Conservation (phyloP, 192 early-diverging fungal genomes). For the Mortierella alpina region DNA sequence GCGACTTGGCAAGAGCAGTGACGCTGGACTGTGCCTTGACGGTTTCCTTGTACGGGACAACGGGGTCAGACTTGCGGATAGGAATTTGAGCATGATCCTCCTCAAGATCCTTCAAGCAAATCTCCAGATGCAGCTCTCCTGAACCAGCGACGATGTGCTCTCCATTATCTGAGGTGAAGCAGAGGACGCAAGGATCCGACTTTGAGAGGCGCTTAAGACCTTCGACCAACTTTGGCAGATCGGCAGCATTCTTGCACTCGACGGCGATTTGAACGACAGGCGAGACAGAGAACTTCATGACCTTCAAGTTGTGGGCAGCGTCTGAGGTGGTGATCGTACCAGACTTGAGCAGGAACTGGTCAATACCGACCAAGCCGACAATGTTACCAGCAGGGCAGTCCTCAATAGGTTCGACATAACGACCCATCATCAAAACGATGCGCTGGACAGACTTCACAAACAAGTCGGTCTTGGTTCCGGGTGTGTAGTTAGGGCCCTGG, state of each 20-base stretch:
- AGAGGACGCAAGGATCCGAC: slow-evolving; percentile 97
- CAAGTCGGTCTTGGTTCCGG: slow-evolving; percentile 93
- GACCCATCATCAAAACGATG: slow-evolving; percentile 99
- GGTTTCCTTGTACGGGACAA: slow-evolving; percentile 97
- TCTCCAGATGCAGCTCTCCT: slow-evolving; percentile 99
- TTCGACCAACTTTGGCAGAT: slow-evolving; percentile 99
- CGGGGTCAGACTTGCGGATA: slow-evolving; percentile 90
- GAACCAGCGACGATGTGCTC: slow-evolving; percentile 99
- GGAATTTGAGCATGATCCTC: slow-evolving; percentile 98
- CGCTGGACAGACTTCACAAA: slow-evolving; percentile 98
- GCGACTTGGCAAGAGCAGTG: slow-evolving; percentile 92
- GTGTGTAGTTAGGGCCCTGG: slow-evolving; percentile 94
- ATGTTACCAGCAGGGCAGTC: slow-evolving; percentile 99
- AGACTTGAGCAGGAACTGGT: slow-evolving; percentile 99
- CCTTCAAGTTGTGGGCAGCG: slow-evolving; percentile 96
- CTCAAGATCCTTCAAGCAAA: slow-evolving; percentile 99
- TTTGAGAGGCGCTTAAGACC: slow-evolving; percentile 99
- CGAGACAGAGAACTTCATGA: slow-evolving; percentile 99
- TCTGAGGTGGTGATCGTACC: slow-evolving; percentile 97
- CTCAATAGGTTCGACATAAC: slow-evolving; percentile 96
- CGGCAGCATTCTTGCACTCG: slow-evolving; percentile 97
- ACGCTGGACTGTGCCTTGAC: slow-evolving; percentile 85
- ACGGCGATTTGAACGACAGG: slow-evolving; percentile 98
- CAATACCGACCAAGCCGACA: slow-evolving; percentile 98
- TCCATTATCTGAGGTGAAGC: slow-evolving; percentile 89